Conservation (phyloP, 2,329 filamentous ascomycete genomes). For the Neonectria coccinea region DNA sequence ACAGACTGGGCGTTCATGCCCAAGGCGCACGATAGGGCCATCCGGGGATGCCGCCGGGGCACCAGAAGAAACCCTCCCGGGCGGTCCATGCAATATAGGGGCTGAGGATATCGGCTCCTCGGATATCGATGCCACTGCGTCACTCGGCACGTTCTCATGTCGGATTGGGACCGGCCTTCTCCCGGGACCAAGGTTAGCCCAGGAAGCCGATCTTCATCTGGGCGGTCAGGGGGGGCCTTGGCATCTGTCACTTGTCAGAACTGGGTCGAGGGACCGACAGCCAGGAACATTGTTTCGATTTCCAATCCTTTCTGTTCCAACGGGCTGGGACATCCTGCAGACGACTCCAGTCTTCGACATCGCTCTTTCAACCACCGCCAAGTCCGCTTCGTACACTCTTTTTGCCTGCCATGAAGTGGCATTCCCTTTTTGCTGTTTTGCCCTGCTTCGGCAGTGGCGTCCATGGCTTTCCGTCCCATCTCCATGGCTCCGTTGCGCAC, state of each 20-base stretch:
- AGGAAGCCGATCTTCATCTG: conserved; percentile 6
- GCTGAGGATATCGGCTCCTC: neutral
- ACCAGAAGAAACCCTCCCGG: neutral
- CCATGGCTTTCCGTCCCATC: conserved; percentile 15
- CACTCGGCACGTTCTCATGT: neutral
- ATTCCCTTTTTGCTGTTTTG: conserved; percentile 6
- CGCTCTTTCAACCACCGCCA: neutral
- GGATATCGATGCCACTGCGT: neutral
- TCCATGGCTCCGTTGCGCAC: neutral
- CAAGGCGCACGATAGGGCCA: neutral
- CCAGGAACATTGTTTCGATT: conserved; percentile 21
- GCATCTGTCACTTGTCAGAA: neutral
- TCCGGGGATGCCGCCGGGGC: neutral
- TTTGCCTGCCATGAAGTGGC: conserved; percentile 17
- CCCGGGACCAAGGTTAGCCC: neutral
- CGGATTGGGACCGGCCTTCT: neutral
- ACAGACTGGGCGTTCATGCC: neutral
- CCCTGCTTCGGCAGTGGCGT: conserved; percentile 7
- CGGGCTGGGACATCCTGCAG: neutral
- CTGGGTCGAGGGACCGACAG: neutral
- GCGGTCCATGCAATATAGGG: neutral
- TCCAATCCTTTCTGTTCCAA: conserved; percentile 4
- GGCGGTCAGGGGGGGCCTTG: neutral
- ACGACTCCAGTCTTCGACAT: neutral
- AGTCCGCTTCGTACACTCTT: neutral